Conservation (phyloP, 2,329 filamentous ascomycete species). For the Botryosphaeria dothidea region DNA sequence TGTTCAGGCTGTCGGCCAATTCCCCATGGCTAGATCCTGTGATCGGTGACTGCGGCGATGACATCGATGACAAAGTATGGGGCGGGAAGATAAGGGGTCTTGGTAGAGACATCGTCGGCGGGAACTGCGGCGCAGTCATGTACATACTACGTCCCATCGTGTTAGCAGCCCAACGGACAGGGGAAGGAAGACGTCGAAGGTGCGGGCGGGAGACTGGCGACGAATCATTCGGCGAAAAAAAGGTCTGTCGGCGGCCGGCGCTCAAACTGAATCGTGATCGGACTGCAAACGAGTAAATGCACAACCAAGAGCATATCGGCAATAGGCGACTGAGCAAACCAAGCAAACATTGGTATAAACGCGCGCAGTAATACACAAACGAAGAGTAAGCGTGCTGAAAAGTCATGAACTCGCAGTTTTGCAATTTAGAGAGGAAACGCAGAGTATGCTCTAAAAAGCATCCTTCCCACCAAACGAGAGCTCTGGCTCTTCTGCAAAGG, state of each 20-base stretch:
- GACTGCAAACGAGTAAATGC: constrained; percentile 18
- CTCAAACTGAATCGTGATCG: constrained; percentile 6
- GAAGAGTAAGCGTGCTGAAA: constrained; percentile 17
- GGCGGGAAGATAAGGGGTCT: background rate
- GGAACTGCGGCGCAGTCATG: constrained; percentile 13
- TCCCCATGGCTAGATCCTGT: constrained; percentile 2
- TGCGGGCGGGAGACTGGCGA: background rate
- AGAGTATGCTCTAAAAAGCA: constrained; percentile 20
- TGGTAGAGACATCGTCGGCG: constrained; percentile 11
- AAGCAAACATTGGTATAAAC: constrained; percentile 21
- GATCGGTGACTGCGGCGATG: constrained; percentile 11
- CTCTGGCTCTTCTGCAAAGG: constrained; percentile 17
- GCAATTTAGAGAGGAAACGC: constrained; percentile 20
- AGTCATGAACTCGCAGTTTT: constrained; percentile 19
- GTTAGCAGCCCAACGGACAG: constrained; percentile 16
- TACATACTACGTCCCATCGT: constrained; percentile 14
- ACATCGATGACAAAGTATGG: constrained; percentile 5
- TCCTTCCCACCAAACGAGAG: constrained; percentile 19
- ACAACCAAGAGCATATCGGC: constrained; percentile 14
- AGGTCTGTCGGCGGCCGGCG: background rate
- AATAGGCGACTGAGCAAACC: constrained; percentile 12
- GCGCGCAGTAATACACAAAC: constrained; percentile 20
- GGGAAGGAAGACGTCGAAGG: constrained; percentile 5
- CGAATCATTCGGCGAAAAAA: constrained; percentile 8
- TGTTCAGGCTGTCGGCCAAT: constrained; percentile 1